Evolutionary conservation across 352 stramenopile species (phyloP).

Genomic region (Phytophthora citrophthora): DNA sequence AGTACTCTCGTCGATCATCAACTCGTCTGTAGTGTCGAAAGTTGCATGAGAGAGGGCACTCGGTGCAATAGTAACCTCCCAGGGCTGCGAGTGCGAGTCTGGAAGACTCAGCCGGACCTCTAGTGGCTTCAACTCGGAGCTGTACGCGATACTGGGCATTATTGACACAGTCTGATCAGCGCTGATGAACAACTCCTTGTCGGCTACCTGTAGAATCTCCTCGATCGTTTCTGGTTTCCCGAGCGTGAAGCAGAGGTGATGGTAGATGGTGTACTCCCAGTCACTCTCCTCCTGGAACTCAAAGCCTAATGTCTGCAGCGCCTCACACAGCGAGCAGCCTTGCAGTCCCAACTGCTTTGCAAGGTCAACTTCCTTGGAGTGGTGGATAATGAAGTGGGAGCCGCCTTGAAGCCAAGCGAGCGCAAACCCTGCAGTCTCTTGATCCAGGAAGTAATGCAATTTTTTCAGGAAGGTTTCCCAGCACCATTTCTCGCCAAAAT

Average conservation of each 20-base stretch:
- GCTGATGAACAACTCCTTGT: not conserved
- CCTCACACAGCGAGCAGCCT: conserved; percentile 27
- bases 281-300: conserved; percentile 20
- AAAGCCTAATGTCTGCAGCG: conserved; percentile 32
- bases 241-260: conserved; percentile 29
- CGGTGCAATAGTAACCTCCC: conserved; percentile 46
- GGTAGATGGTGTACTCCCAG: conserved; percentile 20
- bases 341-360: conserved; percentile 22
- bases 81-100: conserved; percentile 24
- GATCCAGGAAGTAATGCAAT: conserved; percentile 28
- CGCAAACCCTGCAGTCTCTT: conserved; percentile 8
- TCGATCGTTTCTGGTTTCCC: conserved; percentile 25
- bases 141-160: conserved; percentile 48
- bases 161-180: conserved; percentile 9
- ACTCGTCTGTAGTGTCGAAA: conserved; percentile 14
- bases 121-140: conserved; percentile 49
- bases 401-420: conserved; percentile 30
- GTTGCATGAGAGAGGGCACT: conserved; percentile 34
- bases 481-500: conserved; percentile 13
- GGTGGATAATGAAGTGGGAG: conserved; percentile 20
- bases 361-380: conserved; percentile 12
- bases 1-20: conserved; percentile 3
- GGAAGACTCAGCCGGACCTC: conserved; percentile 58
- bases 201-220: conserved; percentile 3
- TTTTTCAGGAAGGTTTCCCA: conserved; percentile 28